phyloP scores from a whole-genome alignment of 805 yeast species.

The Groenewaldozyma tartarivorans region DNA sequence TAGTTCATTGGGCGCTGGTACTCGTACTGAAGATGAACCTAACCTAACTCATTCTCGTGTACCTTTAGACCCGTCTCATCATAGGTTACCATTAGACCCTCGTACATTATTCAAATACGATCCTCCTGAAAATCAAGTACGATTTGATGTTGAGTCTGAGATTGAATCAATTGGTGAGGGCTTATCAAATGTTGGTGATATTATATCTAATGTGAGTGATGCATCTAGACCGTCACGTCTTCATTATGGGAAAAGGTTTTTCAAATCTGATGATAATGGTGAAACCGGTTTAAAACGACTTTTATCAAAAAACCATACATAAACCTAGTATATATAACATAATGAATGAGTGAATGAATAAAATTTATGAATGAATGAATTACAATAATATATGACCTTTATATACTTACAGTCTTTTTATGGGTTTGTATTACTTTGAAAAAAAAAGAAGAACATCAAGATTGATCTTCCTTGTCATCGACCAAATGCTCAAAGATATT shows the following conservation, averaged over 20 bases:
- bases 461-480: slow-evolving; percentile 18
- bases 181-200: too few relatives aligned
- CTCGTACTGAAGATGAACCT: too few relatives aligned
- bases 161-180: too few relatives aligned
- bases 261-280: neutral
- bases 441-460: too few relatives aligned
- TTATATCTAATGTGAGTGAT: too few relatives aligned
- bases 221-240: neutral
- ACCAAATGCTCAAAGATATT: slow-evolving; percentile 22
- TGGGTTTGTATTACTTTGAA: too few relatives aligned
- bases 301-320: neutral
- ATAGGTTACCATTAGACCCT: too few relatives aligned
- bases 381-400: neutral
- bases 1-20: too few relatives aligned
- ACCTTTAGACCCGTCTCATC: neutral
- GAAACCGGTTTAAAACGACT: neutral
- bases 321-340: neutral
- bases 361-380: neutral
- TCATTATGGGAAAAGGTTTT: neutral
- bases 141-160: too few relatives aligned
- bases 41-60: neutral
- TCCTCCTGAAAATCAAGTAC: too few relatives aligned
- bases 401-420: neutral
- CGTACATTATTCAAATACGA: too few relatives aligned
- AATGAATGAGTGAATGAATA: neutral